A percentile compares a stretch with the other conserved stretches of the same genome.
These are phyloP conservation scores for Tolypocladium tropicale DNA, from an alignment of 2,329 filamentous ascomycete genomes.

Conservation along the genomic window DNA sequence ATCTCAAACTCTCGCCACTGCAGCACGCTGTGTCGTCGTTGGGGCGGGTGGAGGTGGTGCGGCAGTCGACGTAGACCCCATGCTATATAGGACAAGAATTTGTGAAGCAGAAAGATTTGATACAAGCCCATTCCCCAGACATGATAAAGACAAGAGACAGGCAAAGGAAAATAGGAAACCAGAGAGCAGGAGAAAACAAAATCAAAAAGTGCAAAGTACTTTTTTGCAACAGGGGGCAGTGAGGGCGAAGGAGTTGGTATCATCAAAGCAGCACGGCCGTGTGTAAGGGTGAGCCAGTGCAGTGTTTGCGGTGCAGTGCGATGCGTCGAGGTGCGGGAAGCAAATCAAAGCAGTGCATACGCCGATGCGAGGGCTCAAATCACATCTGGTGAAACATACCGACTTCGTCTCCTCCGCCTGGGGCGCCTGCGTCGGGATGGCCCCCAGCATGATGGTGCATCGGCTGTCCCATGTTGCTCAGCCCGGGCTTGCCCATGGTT, in stretches of 20 bases:
- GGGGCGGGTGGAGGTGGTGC: conserved; percentile 6
- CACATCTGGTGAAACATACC: conserved; percentile 98
- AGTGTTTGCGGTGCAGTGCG: conserved; percentile 9
- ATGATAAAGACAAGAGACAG: conserved; percentile 9
- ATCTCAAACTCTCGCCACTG: conserved; percentile 1
- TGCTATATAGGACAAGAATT: conserved; percentile 15
- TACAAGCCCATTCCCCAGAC: conserved; percentile 20
- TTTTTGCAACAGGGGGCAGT: conserved; percentile 2
- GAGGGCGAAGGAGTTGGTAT: conserved; percentile 20
- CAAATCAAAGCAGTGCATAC: conserved; percentile 19
- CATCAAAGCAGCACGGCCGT: conserved; percentile 23
- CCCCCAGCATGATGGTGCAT: conserved; percentile 50
- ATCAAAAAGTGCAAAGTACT: conserved; percentile 12
- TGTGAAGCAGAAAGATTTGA: conserved; percentile 5
- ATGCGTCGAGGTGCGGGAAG: conserved; percentile 9
- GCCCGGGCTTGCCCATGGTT: conserved; percentile 54
- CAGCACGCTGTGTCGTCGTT: conserved; percentile 1
- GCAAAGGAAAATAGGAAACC: conserved; percentile 10
- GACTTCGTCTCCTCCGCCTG: conserved; percentile 71
- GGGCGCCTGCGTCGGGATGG: conserved; percentile 42
- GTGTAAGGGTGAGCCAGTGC: conserved; percentile 2
- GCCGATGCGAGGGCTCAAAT: conserved; percentile 33
- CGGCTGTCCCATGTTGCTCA: conserved; percentile 54
- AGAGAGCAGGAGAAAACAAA: conserved; percentile 12
- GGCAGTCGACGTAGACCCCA: conserved; percentile 14